phyloP scores from a whole-genome alignment of 139 green algal species.

The Mesotaenium endlicherianum region DNA sequence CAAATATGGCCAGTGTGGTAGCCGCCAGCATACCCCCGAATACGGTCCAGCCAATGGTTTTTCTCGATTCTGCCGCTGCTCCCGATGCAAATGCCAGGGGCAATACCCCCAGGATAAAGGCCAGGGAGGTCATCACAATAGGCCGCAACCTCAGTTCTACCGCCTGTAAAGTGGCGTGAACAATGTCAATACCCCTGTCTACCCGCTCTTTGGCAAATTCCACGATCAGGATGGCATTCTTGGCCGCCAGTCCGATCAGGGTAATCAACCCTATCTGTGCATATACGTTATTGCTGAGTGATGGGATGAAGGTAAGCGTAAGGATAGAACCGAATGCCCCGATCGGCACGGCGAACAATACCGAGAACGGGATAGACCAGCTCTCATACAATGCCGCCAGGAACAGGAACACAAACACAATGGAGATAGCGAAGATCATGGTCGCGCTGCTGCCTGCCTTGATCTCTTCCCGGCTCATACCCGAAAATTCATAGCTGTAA shows the following conservation, averaged over 20 bases:
- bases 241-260: not conserved
- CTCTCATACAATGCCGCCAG: not conserved
- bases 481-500: too few relatives aligned
- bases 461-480: not conserved
- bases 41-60: too few relatives aligned
- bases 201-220: not conserved
- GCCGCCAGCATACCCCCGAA: too few relatives aligned
- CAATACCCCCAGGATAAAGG: not conserved
- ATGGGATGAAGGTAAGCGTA: not conserved
- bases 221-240: slow-evolving; percentile 6
- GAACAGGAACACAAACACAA: not conserved
- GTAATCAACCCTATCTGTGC: not conserved
- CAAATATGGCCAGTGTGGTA: too few relatives aligned
- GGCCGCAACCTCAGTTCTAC: not conserved
- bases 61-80: too few relatives aligned
- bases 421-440: not conserved
- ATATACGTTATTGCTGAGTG: not conserved
- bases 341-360: not conserved
- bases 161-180: not conserved
- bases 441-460: not conserved
- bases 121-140: not conserved
- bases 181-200: not conserved
- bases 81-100: too few relatives aligned
- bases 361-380: not conserved
- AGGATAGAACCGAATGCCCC: not conserved